Evolutionary conservation across 2,329 filamentous ascomycete species (phyloP).

Genomic region (Hypoxylon sp.): DNA sequence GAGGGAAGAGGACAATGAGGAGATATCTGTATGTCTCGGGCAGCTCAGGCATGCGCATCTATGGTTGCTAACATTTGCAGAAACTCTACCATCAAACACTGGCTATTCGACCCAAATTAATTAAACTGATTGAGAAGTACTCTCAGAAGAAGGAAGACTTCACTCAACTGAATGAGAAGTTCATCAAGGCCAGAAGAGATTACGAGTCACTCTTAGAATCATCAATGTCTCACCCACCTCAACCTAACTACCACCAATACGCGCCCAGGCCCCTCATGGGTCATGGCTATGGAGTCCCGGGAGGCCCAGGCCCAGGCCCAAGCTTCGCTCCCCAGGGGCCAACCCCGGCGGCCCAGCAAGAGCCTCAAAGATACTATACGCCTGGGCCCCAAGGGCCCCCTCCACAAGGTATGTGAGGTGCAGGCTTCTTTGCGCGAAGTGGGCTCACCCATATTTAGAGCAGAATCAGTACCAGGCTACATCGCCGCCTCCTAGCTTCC

Average conservation of each 20-base stretch:
- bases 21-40: slow-evolving; percentile 78
- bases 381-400: slow-evolving; percentile 63
- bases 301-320: slow-evolving; percentile 49
- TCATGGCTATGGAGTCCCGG: slow-evolving; percentile 59
- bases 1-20: slow-evolving; percentile 93
- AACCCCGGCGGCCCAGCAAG: slow-evolving; percentile 61
- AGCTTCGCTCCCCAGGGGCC: slow-evolving; percentile 59
- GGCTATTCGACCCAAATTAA: slow-evolving; percentile 94
- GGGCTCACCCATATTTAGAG: slow-evolving; percentile 52
- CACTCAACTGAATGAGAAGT: slow-evolving; percentile 98
- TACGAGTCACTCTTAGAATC: slow-evolving; percentile 96
- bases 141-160: slow-evolving; percentile 99
- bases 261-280: slow-evolving; percentile 64
- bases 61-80: slow-evolving; percentile 57
- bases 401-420: slow-evolving; percentile 54
- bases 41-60: neutral
- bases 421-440: slow-evolving; percentile 26
- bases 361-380: slow-evolving; percentile 77
- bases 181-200: slow-evolving; percentile 97
- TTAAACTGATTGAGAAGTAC: slow-evolving; percentile 98
- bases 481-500: slow-evolving; percentile 67
- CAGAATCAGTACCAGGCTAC: slow-evolving; percentile 60
- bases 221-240: slow-evolving; percentile 94
- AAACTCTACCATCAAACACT: slow-evolving; percentile 92
- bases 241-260: slow-evolving; percentile 80